Percentiles rank a stretch among this genome's conserved stretches.
Conservation (phyloP, 345 rosid genomes). For the Lepidium aucheri region DNA sequence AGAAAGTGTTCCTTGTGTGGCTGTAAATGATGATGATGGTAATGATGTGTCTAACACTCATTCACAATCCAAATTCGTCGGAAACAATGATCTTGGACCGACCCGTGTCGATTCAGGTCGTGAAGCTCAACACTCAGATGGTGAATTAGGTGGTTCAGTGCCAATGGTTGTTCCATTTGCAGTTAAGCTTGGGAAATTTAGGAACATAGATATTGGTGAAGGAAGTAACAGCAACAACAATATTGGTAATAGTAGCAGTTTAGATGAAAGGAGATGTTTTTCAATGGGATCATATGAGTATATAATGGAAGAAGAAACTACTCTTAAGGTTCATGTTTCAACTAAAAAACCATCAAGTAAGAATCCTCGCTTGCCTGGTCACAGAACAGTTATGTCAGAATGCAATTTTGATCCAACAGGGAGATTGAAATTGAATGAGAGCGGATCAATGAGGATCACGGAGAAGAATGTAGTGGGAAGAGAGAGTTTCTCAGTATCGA, state of each 20-base stretch:
- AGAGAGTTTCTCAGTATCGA: conserved; percentile 85
- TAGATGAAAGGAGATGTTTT: conserved; percentile 72
- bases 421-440: conserved; percentile 38
- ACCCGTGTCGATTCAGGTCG: conserved; percentile 28
- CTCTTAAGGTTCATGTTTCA: conserved; percentile 69
- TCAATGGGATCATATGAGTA: conserved; percentile 99
- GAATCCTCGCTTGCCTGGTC: conserved; percentile 41
- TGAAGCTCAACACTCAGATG: conserved; percentile 24
- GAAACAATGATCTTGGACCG: conserved; percentile 29
- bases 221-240: conserved; percentile 21
- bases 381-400: conserved; percentile 37
- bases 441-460: conserved; percentile 14
- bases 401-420: conserved; percentile 49
- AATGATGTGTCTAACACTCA: neutral
- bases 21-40: conserved; percentile 5
- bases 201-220: conserved; percentile 59
- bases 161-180: conserved; percentile 66
- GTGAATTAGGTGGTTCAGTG: conserved; percentile 33
- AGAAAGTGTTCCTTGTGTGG: conserved; percentile 25
- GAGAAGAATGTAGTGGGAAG: conserved; percentile 25
- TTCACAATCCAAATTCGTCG: conserved; percentile 28
- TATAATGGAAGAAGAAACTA: conserved; percentile 69
- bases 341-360: conserved; percentile 51
- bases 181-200: conserved; percentile 75
- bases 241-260: conserved; percentile 30